phyloP scores from a whole-genome alignment of 345 rosid species.

The Citrus cavaleriei region DNA sequence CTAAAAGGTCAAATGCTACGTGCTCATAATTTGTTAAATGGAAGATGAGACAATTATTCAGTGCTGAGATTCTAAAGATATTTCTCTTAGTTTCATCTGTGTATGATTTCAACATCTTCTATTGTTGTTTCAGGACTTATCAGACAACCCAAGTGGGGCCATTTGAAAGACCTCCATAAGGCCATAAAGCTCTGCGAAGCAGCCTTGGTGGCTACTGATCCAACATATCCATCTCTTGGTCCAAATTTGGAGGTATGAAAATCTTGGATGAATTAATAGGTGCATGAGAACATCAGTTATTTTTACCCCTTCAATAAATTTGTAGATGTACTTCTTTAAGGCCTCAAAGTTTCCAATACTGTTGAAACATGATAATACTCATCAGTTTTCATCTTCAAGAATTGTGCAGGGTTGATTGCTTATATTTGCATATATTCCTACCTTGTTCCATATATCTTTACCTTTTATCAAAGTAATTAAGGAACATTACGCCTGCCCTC shows the following conservation, averaged over 20 bases:
- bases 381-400: not conserved
- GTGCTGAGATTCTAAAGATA: not conserved
- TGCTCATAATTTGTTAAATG: not conserved
- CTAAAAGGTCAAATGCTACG: not conserved
- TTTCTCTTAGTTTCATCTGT: not conserved
- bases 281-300: not conserved
- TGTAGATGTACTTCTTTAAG: not conserved
- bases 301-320: not conserved
- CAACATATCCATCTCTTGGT: slow-evolving; percentile 64
- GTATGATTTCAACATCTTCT: not conserved
- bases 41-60: not conserved
- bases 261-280: not conserved
- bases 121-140: slow-evolving; percentile 51
- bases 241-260: slow-evolving; percentile 64
- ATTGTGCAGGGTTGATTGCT: not conserved
- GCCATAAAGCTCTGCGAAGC: slow-evolving; percentile 87
- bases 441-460: not conserved
- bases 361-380: not conserved
- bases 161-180: slow-evolving; percentile 80
- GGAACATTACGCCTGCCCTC: not conserved
- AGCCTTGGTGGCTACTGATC: slow-evolving; percentile 73
- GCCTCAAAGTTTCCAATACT: not conserved
- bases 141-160: slow-evolving; percentile 98
- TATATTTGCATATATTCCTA: not conserved
- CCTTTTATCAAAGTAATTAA: not conserved